Conservation (phyloP, 257 asterid genomes). For the Solanum sejunctum region DNA sequence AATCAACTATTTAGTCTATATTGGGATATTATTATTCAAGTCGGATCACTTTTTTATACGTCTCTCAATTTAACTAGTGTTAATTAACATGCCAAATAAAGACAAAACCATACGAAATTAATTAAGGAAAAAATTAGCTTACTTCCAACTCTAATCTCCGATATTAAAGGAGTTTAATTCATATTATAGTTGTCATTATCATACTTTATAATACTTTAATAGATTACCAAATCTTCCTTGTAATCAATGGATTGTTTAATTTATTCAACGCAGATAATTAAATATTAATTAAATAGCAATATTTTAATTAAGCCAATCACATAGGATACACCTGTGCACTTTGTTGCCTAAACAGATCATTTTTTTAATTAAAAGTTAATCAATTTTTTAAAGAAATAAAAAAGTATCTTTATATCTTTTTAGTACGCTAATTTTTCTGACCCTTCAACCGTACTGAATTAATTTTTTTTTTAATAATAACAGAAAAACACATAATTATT, state of each 20-base stretch:
- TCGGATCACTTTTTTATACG: background rate
- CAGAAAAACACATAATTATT: background rate
- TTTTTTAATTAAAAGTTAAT: background rate
- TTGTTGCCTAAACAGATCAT: background rate
- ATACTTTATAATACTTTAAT: background rate
- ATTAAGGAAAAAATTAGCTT: background rate
- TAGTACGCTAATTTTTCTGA: background rate
- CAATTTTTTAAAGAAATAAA: background rate
- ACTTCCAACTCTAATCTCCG: background rate
- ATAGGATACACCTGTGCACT: background rate
- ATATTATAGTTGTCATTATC: background rate
- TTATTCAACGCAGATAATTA: background rate
- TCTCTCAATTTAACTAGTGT: background rate
- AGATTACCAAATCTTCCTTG: background rate
- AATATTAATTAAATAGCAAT: background rate
- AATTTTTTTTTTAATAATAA: background rate
- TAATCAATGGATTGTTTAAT: background rate
- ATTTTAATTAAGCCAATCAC: background rate
- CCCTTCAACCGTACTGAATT: background rate
- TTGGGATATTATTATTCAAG: background rate
- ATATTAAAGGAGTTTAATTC: background rate
- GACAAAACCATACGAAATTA: background rate
- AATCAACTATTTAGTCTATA: too few relatives aligned
- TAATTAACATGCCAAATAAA: background rate
- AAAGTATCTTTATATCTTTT: background rate